Conservation (phyloP, 1,284 basidiomycete genomes). For the Dichomitus squalens region DNA sequence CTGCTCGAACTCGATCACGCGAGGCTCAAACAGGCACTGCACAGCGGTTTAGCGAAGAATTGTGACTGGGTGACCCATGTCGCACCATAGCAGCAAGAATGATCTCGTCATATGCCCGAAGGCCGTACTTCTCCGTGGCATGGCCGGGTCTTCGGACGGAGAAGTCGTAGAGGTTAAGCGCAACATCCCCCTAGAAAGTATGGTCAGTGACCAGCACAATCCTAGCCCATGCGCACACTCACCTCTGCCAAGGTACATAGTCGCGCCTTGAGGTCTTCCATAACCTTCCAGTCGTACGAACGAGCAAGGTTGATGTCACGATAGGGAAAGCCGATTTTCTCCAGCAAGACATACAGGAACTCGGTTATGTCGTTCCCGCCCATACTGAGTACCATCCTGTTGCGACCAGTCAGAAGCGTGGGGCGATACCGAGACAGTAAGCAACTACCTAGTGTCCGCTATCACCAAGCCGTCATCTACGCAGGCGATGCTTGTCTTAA, state of each 20-base stretch:
- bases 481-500: slow-evolving; percentile 85
- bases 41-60: not conserved
- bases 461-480: slow-evolving; percentile 95
- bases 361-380: slow-evolving; percentile 95
- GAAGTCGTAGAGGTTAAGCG: slow-evolving; percentile 88
- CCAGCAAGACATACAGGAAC: slow-evolving; percentile 82
- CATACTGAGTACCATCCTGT: slow-evolving; percentile 82
- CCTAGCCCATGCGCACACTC: slow-evolving; percentile 17
- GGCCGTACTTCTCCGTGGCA: slow-evolving; percentile 84
- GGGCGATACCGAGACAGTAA: not conserved
- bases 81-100: slow-evolving; percentile 92
- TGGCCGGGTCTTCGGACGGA: slow-evolving; percentile 78
- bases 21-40: slow-evolving; percentile 91
- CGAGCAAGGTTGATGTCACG: slow-evolving; percentile 75
- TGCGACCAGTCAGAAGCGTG: slow-evolving; percentile 7
- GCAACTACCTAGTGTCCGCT: slow-evolving; percentile 78
- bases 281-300: slow-evolving; percentile 84
- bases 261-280: slow-evolving; percentile 86
- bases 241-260: slow-evolving; percentile 88
- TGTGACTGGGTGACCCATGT: slow-evolving; percentile 1
- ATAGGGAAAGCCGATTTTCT: slow-evolving; percentile 89
- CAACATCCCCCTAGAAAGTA: slow-evolving; percentile 72
- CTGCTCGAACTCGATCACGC: slow-evolving; percentile 86
- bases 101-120: slow-evolving; percentile 94
- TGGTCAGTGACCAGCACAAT: no score